These are phyloP conservation scores for Penicillium paxilli DNA, from an alignment of 495 filamentous ascomycete species.

Conservation along the genomic window DNA sequence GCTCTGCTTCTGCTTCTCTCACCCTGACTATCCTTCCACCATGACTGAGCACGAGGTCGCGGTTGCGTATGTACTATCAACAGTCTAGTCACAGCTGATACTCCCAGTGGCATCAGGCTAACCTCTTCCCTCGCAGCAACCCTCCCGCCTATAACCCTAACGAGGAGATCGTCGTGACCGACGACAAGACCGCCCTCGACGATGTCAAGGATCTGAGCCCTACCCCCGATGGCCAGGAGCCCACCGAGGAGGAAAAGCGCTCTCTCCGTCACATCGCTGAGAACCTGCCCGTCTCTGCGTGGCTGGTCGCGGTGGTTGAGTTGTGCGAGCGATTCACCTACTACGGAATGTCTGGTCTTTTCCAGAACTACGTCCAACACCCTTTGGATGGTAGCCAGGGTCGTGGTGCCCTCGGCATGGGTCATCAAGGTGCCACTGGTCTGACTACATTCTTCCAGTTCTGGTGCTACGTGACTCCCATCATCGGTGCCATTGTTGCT, in stretches of 20 bases:
- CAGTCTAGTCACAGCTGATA: not conserved
- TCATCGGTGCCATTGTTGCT: conserved; percentile 59
- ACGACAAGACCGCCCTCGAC: conserved; percentile 29
- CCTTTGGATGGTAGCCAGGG: conserved; percentile 46
- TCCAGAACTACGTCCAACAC: conserved; percentile 61
- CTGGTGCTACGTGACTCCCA: conserved; percentile 60
- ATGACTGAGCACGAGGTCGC: conserved; percentile 32
- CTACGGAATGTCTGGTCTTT: conserved; percentile 57
- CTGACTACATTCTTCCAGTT: conserved; percentile 63
- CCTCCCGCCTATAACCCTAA: conserved; percentile 8
- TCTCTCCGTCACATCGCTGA: conserved; percentile 55
- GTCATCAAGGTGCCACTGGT: conserved; percentile 56
- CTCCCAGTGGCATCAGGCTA: not conserved
- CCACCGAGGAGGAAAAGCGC: conserved; percentile 53
- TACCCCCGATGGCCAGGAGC: conserved; percentile 51
- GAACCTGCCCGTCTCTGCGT: conserved; percentile 56
- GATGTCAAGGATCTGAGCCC: conserved; percentile 34
- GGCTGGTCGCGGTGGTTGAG: conserved; percentile 62
- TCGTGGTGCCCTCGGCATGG: conserved; percentile 57
- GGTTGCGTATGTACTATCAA: conserved; percentile 32
- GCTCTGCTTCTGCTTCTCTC: conserved; percentile 5
- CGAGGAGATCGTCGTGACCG: conserved; percentile 21
- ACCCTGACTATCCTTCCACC: conserved; percentile 1
- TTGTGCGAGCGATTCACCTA: conserved; percentile 69
- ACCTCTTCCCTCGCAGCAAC: not conserved